These are phyloP conservation scores for Parachlorella kessleri DNA, from an alignment of 139 green algal species.

Conservation along the genomic window DNA sequence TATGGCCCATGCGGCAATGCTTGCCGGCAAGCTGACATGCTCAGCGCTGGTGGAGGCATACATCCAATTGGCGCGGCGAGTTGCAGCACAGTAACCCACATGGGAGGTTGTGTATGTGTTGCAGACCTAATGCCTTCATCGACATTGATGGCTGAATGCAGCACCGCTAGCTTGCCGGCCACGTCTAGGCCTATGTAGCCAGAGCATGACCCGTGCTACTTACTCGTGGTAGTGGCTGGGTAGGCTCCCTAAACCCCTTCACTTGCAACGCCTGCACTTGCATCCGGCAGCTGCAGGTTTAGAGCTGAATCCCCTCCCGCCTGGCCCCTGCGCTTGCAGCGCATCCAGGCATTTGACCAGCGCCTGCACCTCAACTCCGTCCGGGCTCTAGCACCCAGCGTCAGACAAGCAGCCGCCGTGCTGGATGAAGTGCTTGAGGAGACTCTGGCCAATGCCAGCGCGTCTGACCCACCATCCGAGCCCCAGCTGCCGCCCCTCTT, in stretches of 20 bases:
- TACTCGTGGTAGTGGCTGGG: too few relatives aligned
- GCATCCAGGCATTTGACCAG: constrained; percentile 18
- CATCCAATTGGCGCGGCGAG: background rate
- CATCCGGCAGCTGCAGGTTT: too few relatives aligned
- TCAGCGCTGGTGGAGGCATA: constrained; percentile 13
- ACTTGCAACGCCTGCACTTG: background rate
- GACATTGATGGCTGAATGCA: too few relatives aligned
- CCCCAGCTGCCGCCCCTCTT: constrained; percentile 8
- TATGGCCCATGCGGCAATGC: constrained; percentile 2
- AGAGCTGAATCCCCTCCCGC: too few relatives aligned
- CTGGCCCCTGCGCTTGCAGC: too few relatives aligned
- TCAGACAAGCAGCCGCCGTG: background rate
- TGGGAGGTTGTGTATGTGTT: background rate
- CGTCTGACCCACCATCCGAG: background rate
- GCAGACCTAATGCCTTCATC: background rate
- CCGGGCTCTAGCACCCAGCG: background rate
- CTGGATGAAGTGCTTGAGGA: background rate
- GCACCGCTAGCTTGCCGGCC: too few relatives aligned
- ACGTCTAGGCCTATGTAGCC: background rate
- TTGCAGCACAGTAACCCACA: background rate
- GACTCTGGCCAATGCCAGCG: background rate
- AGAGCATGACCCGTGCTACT: background rate
- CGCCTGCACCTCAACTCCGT: constrained; percentile 13
- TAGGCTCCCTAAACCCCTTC: background rate
- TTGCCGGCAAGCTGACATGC: constrained; percentile 24